Percentiles rank a stretch among this genome's conserved stretches.
phyloP scores from a whole-genome alignment of 2,329 filamentous ascomycete genomes.

The Pyricularia sp. region DNA sequence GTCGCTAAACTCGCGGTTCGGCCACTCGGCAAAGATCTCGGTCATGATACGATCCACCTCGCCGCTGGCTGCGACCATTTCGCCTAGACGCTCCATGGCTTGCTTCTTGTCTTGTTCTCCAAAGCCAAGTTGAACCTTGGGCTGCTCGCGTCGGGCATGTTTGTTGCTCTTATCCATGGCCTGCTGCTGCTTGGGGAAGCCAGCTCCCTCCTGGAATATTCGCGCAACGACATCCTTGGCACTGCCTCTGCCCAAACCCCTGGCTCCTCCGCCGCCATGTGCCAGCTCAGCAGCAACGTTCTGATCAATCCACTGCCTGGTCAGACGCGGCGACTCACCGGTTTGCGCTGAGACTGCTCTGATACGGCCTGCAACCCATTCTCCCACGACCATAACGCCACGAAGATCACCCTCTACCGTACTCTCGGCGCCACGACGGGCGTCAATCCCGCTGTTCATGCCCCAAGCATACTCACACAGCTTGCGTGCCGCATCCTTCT shows the following conservation, averaged over 20 bases:
- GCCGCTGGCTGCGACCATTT: conserved; percentile 68
- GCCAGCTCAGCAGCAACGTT: conserved; percentile 55
- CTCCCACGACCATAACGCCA: conserved; percentile 72
- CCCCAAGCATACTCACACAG: conserved; percentile 77
- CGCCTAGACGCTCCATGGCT: conserved; percentile 56
- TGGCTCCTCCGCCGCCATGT: conserved; percentile 57
- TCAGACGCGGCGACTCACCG: conserved; percentile 36
- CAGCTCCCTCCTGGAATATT: conserved; percentile 68
- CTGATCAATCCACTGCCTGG: conserved; percentile 63
- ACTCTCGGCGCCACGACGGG: conserved; percentile 52
- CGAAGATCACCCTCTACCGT: conserved; percentile 62
- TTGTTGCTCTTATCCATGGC: conserved; percentile 20
- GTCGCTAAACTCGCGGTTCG: conserved; percentile 80
- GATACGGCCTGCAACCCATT: conserved; percentile 70
- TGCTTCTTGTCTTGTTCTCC: conserved; percentile 60
- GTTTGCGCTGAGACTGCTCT: conserved; percentile 30
- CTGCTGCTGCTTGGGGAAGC: conserved; percentile 50
- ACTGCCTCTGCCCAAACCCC: conserved; percentile 59
- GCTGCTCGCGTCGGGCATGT: conserved; percentile 38
- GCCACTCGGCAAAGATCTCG: conserved; percentile 78
- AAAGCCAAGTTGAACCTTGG: conserved; percentile 51
- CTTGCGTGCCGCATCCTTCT: conserved; percentile 77
- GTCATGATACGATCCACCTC: conserved; percentile 67
- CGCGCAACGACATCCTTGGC: conserved; percentile 62
- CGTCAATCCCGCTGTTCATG: conserved; percentile 58